Percentiles rank a stretch among this genome's conserved stretches.
Evolutionary conservation across 139 green algal genomes (phyloP).

Genomic region (Zygnema circumcarinatum): DNA sequence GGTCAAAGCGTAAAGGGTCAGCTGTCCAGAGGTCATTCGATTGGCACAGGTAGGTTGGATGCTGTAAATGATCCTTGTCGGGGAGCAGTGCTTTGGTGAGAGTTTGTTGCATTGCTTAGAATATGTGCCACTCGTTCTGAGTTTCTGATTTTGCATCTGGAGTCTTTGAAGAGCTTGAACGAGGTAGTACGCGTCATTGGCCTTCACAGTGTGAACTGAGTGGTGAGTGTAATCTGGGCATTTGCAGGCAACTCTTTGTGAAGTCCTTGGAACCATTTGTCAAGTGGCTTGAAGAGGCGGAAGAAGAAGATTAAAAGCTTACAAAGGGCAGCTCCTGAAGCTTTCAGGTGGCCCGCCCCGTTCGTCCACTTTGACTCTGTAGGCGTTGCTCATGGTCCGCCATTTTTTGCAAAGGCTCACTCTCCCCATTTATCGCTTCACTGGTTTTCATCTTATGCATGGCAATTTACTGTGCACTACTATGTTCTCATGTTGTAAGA

Average conservation of each 20-base stretch:
- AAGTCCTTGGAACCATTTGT: conserved; percentile 96
- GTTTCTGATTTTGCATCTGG: background rate
- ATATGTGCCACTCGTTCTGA: background rate
- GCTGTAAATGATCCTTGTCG: too few relatives aligned
- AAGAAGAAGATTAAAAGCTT: conserved; percentile 72
- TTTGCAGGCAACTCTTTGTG: conserved; percentile 82
- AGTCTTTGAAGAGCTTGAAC: conserved; percentile 10
- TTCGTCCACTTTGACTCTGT: background rate
- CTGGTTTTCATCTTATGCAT: background rate
- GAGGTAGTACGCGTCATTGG: too few relatives aligned
- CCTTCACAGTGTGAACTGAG: too few relatives aligned
- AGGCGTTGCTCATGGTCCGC: background rate
- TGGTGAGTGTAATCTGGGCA: background rate
- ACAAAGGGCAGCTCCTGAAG: too few relatives aligned
- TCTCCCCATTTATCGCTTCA: background rate
- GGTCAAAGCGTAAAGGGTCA: too few relatives aligned
- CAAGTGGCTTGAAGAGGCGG: conserved; percentile 93
- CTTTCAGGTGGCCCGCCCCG: background rate
- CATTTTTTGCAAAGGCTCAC: background rate
- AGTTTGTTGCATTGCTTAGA: background rate
- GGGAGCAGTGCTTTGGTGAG: too few relatives aligned
- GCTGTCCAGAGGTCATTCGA: too few relatives aligned
- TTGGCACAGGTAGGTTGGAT: too few relatives aligned
- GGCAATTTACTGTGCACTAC: background rate
- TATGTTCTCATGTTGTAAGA: background rate